A percentile compares a stretch with the other conserved stretches of the same genome.
Conservation (phyloP, 2,329 filamentous ascomycete species). For the Scedosporium boydii region DNA sequence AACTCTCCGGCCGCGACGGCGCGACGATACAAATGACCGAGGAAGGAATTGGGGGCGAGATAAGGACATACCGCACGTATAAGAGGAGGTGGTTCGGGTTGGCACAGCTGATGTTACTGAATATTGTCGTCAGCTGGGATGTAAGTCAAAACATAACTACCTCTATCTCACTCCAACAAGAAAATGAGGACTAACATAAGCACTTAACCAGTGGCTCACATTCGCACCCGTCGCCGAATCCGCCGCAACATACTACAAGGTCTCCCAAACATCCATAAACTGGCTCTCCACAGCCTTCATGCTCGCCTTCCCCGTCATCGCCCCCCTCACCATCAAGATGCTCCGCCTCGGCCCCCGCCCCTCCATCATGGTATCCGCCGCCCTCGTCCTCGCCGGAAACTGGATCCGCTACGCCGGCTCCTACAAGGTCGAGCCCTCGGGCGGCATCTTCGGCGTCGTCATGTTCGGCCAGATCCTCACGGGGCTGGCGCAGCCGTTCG, state of each 20-base stretch:
- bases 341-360: constrained; percentile 73
- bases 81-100: constrained; percentile 86
- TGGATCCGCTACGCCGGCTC: constrained; percentile 82
- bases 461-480: constrained; percentile 90
- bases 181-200: neutral
- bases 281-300: constrained; percentile 87
- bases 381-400: constrained; percentile 71
- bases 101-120: constrained; percentile 72
- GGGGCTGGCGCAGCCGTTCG: constrained; percentile 85
- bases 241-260: constrained; percentile 65
- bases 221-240: constrained; percentile 75
- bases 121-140: constrained; percentile 92
- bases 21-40: neutral
- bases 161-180: neutral
- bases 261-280: constrained; percentile 70
- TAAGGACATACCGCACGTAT: constrained; percentile 43
- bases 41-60: neutral
- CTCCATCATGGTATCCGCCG: constrained; percentile 64
- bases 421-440: constrained; percentile 29
- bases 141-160: constrained; percentile 42
- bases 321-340: constrained; percentile 65
- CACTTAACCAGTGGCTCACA: constrained; percentile 65
- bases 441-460: constrained; percentile 62
- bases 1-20: neutral
- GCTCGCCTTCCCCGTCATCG: constrained; percentile 68